These are phyloP conservation scores for Psilocybe cubensis DNA, from an alignment of 768 basidiomycete species.

Conservation along the genomic window DNA sequence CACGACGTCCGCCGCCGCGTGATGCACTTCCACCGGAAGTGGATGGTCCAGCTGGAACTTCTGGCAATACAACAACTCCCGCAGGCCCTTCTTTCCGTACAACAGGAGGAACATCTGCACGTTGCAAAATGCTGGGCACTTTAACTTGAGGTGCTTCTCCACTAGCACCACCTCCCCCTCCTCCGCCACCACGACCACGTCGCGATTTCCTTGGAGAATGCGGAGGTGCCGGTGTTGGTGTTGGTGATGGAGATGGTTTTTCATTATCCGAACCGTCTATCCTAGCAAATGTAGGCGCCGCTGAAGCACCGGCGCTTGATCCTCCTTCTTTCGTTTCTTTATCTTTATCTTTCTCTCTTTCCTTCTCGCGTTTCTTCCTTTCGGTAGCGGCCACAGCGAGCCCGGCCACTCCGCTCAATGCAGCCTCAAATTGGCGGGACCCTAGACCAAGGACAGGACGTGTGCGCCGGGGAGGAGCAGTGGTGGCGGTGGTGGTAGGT, in stretches of 20 bases:
- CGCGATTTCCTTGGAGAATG: conserved; percentile 24
- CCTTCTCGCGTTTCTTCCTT: conserved; percentile 29
- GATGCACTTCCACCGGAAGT: conserved; percentile 8
- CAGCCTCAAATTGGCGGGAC: conserved; percentile 74
- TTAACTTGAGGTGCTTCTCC: conserved; percentile 19
- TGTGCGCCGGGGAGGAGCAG: conserved; percentile 39
- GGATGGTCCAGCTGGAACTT: not conserved
- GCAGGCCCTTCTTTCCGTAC: conserved; percentile 6
- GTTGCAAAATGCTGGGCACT: conserved; percentile 36
- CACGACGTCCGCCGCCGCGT: conserved; percentile 13
- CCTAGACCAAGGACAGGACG: conserved; percentile 67
- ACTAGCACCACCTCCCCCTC: not conserved
- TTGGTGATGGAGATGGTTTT: too few relatives aligned
- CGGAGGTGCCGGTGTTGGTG: conserved; percentile 2
- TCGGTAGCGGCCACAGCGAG: conserved; percentile 33
- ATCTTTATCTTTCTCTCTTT: conserved; percentile 31
- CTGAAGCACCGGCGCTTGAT: conserved; percentile 7
- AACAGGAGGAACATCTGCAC: conserved; percentile 22
- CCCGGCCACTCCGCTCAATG: conserved; percentile 66
- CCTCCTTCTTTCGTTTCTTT: conserved; percentile 24
- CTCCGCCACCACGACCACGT: conserved; percentile 21
- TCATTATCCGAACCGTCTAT: conserved; percentile 20
- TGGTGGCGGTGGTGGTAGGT: conserved; percentile 15
- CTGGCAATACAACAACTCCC: not conserved
- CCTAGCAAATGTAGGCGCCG: conserved; percentile 9